These are phyloP conservation scores for Pelagophyceae sp. DNA, from an alignment of 352 stramenopile genomes.

Conservation along the genomic window DNA sequence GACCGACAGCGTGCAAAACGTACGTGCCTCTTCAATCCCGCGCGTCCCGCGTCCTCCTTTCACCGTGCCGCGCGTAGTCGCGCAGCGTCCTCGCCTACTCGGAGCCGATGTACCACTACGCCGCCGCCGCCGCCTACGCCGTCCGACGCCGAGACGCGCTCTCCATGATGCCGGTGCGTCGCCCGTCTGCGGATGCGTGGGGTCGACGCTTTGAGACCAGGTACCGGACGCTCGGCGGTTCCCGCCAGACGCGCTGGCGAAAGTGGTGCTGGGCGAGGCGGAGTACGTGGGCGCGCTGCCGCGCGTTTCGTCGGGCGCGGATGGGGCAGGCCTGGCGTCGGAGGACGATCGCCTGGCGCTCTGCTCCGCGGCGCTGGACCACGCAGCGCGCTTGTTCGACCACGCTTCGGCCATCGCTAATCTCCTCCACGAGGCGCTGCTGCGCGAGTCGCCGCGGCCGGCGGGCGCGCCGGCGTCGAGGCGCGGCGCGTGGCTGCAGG, in stretches of 20 bases:
- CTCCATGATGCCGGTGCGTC: no score
- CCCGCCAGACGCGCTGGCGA: not conserved
- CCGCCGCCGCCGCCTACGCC: not conserved
- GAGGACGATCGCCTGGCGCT: not conserved
- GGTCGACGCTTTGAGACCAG: no score
- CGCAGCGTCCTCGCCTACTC: not conserved
- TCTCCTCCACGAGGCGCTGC: not conserved
- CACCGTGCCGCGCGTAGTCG: no score
- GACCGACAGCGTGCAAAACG: no score
- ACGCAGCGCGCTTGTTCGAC: not conserved
- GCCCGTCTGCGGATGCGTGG: no score
- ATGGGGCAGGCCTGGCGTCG: no score
- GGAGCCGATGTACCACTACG: not conserved
- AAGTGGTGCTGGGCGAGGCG: not conserved
- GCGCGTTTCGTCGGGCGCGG: not conserved
- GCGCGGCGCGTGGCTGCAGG: not conserved
- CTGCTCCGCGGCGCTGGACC: not conserved
- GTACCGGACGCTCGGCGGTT: not conserved
- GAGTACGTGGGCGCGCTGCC: not conserved
- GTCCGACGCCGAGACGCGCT: not conserved
- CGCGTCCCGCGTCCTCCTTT: no score
- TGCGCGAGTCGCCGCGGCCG: not conserved
- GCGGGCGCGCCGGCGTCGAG: not conserved
- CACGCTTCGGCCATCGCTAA: not conserved
- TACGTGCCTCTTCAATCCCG: no score